These are phyloP conservation scores for Friedmanniomyces endolithicus DNA, from an alignment of 495 filamentous ascomycete genomes.

Conservation along the genomic window DNA sequence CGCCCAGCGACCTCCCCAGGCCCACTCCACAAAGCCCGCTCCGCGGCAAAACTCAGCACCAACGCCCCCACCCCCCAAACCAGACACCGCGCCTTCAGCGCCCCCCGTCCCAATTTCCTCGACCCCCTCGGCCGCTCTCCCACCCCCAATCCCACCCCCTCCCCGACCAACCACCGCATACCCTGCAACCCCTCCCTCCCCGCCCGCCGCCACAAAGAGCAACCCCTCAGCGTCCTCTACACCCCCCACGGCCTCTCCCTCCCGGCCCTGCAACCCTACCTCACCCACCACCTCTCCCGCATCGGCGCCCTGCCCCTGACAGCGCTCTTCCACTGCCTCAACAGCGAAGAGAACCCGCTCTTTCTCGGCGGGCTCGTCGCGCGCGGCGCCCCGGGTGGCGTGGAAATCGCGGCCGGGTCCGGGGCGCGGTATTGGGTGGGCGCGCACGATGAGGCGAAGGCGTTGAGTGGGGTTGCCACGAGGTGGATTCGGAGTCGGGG, in stretches of 20 bases:
- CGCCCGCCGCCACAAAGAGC: conserved; percentile 20
- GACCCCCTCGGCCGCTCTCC: not conserved
- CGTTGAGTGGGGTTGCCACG: conserved; percentile 41
- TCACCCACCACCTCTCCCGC: conserved; percentile 41
- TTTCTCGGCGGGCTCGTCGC: conserved; percentile 52
- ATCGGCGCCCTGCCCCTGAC: conserved; percentile 50
- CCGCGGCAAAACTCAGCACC: not conserved
- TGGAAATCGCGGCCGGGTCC: conserved; percentile 43
- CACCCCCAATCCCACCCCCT: not conserved
- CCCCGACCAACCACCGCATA: not conserved
- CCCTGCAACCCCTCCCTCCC: conserved; percentile 1
- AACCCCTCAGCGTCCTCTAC: conserved; percentile 45
- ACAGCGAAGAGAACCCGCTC: conserved; percentile 48
- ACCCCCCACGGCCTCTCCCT: conserved; percentile 48
- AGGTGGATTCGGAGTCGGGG: conserved; percentile 36
- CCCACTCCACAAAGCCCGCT: not conserved
- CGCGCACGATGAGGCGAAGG: conserved; percentile 55
- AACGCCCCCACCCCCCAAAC: not conserved
- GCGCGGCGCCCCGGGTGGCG: conserved; percentile 43
- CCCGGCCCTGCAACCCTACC: conserved; percentile 39
- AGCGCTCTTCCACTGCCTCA: conserved; percentile 51
- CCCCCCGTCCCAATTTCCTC: not conserved
- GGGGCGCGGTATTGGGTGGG: conserved; percentile 48
- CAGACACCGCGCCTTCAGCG: not conserved
- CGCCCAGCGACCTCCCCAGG: not conserved